Conservation (phyloP, 768 basidiomycete genomes). For the Mycena olivaceomarginata region DNA sequence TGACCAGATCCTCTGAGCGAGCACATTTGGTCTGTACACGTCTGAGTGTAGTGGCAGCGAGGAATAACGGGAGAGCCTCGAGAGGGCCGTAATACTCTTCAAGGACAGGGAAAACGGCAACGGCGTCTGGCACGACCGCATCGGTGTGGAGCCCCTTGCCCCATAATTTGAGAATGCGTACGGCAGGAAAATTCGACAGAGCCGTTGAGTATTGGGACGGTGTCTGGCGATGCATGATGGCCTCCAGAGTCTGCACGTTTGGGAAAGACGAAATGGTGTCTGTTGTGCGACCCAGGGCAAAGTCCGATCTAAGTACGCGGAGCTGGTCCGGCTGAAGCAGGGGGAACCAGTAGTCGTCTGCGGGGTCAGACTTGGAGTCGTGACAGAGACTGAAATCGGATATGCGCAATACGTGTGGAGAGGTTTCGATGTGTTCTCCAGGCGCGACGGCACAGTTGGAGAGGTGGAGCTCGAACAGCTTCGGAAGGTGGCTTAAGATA, state of each 20-base stretch:
- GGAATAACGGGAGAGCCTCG: background rate
- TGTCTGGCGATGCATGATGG: background rate
- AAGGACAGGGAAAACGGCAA: background rate
- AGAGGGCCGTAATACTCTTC: slow-evolving; percentile 14
- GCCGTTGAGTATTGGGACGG: background rate
- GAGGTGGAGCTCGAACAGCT: background rate
- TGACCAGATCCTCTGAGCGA: background rate
- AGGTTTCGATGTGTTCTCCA: background rate
- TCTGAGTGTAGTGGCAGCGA: background rate
- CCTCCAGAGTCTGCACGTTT: background rate
- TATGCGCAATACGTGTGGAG: background rate
- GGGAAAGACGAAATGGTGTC: slow-evolving; percentile 9
- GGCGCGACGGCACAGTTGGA: background rate
- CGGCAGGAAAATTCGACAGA: slow-evolving; percentile 12
- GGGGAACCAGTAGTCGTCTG: slow-evolving; percentile 1
- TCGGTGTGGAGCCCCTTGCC: background rate
- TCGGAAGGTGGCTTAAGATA: slow-evolving; percentile 10
- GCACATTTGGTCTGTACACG: background rate
- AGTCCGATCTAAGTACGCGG: background rate
- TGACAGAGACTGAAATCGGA: background rate
- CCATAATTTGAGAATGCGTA: background rate
- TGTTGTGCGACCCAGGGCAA: background rate
- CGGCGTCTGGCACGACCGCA: background rate
- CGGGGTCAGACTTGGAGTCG: background rate
- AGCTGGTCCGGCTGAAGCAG: slow-evolving; percentile 19